Conservation (phyloP, 352 stramenopile species). For the Pythium plurisporium region DNA sequence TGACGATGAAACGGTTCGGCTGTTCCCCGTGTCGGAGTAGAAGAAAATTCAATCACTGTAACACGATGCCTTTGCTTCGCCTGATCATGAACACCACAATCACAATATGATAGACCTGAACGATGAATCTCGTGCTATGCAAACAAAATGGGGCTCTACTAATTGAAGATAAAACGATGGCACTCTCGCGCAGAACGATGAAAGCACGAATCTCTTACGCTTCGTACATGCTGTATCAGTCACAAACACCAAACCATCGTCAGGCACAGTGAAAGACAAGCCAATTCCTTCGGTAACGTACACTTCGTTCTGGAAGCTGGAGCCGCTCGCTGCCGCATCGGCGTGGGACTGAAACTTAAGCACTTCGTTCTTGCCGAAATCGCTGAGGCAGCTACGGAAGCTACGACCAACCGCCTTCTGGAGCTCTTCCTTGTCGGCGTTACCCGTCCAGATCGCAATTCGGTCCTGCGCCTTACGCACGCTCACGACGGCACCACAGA, state of each 20-base stretch:
- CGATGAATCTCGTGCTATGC: neutral
- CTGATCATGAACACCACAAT: neutral
- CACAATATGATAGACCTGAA: neutral
- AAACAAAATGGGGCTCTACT: slow-evolving; percentile 27
- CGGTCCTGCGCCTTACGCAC: slow-evolving; percentile 94
- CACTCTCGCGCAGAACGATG: slow-evolving; percentile 18
- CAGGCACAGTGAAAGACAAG: neutral
- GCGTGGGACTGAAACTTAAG: slow-evolving; percentile 89
- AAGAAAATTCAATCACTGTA: neutral
- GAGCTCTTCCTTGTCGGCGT: slow-evolving; percentile 62
- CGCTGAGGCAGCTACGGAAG: slow-evolving; percentile 74
- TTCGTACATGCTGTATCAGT: slow-evolving; percentile 89
- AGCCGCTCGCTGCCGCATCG: slow-evolving; percentile 80
- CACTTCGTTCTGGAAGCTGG: slow-evolving; percentile 91
- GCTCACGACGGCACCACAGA: slow-evolving; percentile 95
- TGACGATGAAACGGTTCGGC: slow-evolving; percentile 77
- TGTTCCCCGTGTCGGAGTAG: slow-evolving; percentile 66
- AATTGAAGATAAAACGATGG: slow-evolving; percentile 26
- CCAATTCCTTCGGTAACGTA: slow-evolving; percentile 30
- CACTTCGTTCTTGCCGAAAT: slow-evolving; percentile 84
- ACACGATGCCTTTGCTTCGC: slow-evolving; percentile 7
- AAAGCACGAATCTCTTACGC: slow-evolving; percentile 36
- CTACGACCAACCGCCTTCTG: slow-evolving; percentile 77
- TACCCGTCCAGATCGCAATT: slow-evolving; percentile 94
- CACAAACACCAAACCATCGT: slow-evolving; percentile 3